phyloP scores from a whole-genome alignment of 257 asterid genomes.

The Solanum sejunctum region DNA sequence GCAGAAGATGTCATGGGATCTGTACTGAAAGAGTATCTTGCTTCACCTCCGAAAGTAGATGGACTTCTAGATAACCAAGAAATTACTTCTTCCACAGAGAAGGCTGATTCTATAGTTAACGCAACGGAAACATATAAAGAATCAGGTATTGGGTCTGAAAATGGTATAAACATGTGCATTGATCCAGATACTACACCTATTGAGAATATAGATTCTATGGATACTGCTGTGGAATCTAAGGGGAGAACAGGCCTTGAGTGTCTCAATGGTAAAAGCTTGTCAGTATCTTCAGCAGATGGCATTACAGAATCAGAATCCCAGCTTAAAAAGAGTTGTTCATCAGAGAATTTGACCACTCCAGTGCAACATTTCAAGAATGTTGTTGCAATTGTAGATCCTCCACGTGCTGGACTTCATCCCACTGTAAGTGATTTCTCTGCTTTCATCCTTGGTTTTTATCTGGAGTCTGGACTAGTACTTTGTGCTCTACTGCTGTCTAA shows the following conservation, averaged over 20 bases:
- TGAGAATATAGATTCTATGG: slow-evolving; percentile 11
- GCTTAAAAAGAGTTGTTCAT: slow-evolving; percentile 15
- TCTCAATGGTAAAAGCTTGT: slow-evolving; percentile 15
- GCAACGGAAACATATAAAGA: slow-evolving; percentile 14
- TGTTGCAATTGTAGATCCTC: slow-evolving; percentile 97
- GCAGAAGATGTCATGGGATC: slow-evolving; percentile 90
- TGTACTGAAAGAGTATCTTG: slow-evolving; percentile 72
- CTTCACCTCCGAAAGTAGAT: slow-evolving; percentile 33
- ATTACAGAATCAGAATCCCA: slow-evolving; percentile 14
- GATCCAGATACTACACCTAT: background rate
- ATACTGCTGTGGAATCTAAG: slow-evolving; percentile 18
- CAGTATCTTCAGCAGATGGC: slow-evolving; percentile 8
- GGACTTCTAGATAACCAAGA: slow-evolving; percentile 19
- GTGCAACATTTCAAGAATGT: slow-evolving; percentile 52
- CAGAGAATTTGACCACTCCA: slow-evolving; percentile 14
- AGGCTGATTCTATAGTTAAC: slow-evolving; percentile 9
- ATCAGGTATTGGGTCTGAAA: slow-evolving; percentile 22
- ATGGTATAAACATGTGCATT: background rate
- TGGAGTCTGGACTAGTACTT: background rate
- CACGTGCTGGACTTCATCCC: slow-evolving; percentile 98
- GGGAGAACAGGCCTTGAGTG: slow-evolving; percentile 17
- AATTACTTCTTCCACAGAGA: slow-evolving; percentile 18
- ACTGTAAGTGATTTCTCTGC: slow-evolving; percentile 49
- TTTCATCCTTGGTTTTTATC: background rate
- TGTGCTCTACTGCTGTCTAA: background rate